Percentiles rank a stretch among this genome's conserved stretches.
Conservation (phyloP, 257 asterid genomes). For the Nicotiana otophora region DNA sequence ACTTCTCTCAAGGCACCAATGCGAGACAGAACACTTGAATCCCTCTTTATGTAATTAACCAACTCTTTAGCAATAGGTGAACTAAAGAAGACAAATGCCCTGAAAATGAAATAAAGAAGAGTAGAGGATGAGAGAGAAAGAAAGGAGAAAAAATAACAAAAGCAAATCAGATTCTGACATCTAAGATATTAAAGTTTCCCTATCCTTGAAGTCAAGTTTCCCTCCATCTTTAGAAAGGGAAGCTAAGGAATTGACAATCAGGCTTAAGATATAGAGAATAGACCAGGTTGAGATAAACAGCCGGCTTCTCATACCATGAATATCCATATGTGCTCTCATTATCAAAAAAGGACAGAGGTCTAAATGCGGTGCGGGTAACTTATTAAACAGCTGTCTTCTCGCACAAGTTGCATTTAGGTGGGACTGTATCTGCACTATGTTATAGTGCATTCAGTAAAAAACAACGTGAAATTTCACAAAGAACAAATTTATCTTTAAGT, state of each 20-base stretch:
- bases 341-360: background rate
- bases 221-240: background rate
- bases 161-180: background rate
- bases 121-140: background rate
- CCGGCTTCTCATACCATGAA: background rate
- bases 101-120: constrained; percentile 18
- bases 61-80: constrained; percentile 79
- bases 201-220: background rate
- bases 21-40: constrained; percentile 81
- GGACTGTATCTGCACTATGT: background rate
- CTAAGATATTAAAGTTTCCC: background rate
- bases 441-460: background rate
- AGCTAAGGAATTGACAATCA: background rate
- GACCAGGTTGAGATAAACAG: background rate
- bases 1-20: constrained; percentile 99
- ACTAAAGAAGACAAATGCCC: constrained; percentile 98
- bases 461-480: background rate
- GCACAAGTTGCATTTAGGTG: background rate
- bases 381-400: background rate
- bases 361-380: background rate
- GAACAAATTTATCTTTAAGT: background rate
- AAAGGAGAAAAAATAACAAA: background rate
- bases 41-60: constrained; percentile 78
- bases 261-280: background rate
- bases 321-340: background rate